Percentiles rank a stretch among this genome's conserved stretches.
Conservation (phyloP, 1,139 yeast genomes). For the Saccharomyces hybrid region DNA sequence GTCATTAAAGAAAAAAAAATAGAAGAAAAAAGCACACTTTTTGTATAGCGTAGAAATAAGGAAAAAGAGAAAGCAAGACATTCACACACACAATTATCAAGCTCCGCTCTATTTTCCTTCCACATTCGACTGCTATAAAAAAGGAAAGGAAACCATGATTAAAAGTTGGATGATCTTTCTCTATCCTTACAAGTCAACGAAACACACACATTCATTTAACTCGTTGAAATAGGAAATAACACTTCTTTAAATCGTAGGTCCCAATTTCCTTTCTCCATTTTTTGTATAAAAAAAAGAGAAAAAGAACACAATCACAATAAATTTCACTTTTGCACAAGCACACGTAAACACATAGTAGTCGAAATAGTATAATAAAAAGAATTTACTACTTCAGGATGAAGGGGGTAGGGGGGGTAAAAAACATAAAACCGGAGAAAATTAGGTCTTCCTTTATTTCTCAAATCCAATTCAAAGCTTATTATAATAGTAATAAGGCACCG, state of each 20-base stretch:
- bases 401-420: neutral
- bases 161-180: neutral
- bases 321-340: neutral
- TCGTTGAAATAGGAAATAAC: neutral
- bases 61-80: neutral
- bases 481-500: slow-evolving; percentile 35
- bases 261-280: neutral
- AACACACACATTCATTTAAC: slow-evolving; percentile 4
- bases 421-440: neutral
- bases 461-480: slow-evolving; percentile 2
- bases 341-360: slow-evolving; percentile 1
- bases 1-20: neutral
- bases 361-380: neutral
- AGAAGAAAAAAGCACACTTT: neutral
- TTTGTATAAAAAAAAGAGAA: neutral
- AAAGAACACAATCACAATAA: slow-evolving; percentile 1
- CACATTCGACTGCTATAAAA: neutral
- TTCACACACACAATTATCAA: neutral
- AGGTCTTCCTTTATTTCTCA: neutral
- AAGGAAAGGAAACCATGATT: neutral
- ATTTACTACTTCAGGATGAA: neutral
- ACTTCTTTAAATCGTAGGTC: neutral
- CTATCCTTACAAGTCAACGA: neutral
- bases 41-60: neutral
- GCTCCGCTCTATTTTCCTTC: neutral